phyloP scores from a whole-genome alignment of 2,329 filamentous ascomycete species.

The Monosporascus ibericus region DNA sequence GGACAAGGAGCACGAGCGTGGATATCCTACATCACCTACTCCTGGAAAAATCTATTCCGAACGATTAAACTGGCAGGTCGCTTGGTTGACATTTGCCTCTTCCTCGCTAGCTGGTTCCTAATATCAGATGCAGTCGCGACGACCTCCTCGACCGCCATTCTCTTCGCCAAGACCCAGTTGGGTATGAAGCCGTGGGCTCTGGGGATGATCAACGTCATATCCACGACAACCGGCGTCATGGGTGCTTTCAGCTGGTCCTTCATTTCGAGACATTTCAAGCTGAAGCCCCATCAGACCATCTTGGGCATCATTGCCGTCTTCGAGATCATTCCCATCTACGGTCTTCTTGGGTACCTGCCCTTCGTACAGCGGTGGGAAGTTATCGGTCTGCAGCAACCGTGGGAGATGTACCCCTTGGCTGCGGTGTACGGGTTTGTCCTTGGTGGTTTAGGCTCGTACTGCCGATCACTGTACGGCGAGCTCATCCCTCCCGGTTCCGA shows the following conservation, averaged over 20 bases:
- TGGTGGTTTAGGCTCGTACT: slow-evolving; percentile 88
- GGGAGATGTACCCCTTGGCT: slow-evolving; percentile 94
- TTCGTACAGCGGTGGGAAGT: slow-evolving; percentile 69
- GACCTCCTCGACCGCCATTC: slow-evolving; percentile 85
- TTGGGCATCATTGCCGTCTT: slow-evolving; percentile 87
- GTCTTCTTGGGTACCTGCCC: slow-evolving; percentile 80
- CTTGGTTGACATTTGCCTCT: slow-evolving; percentile 68
- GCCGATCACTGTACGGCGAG: slow-evolving; percentile 85
- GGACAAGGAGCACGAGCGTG: slow-evolving; percentile 41
- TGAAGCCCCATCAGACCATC: slow-evolving; percentile 81
- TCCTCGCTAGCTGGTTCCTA: slow-evolving; percentile 87
- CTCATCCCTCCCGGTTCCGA: slow-evolving; percentile 91
- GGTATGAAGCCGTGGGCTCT: slow-evolving; percentile 84
- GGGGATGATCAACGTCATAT: slow-evolving; percentile 89
- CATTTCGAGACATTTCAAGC: slow-evolving; percentile 61
- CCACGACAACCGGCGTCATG: slow-evolving; percentile 73
- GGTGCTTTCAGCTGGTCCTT: slow-evolving; percentile 88
- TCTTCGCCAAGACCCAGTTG: slow-evolving; percentile 91
- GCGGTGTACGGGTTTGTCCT: slow-evolving; percentile 90
- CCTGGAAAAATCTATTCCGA: slow-evolving; percentile 80
- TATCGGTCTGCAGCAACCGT: slow-evolving; percentile 82
- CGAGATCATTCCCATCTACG: slow-evolving; percentile 88
- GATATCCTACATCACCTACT: slow-evolving; percentile 68
- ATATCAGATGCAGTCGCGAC: slow-evolving; percentile 92
- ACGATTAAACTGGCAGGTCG: slow-evolving; percentile 70